A percentile compares a stretch with the other conserved stretches of the same genome.
These are phyloP conservation scores for Tolypocladium ophioglossoides DNA, from an alignment of 2,329 filamentous ascomycete genomes.

Conservation along the genomic window DNA sequence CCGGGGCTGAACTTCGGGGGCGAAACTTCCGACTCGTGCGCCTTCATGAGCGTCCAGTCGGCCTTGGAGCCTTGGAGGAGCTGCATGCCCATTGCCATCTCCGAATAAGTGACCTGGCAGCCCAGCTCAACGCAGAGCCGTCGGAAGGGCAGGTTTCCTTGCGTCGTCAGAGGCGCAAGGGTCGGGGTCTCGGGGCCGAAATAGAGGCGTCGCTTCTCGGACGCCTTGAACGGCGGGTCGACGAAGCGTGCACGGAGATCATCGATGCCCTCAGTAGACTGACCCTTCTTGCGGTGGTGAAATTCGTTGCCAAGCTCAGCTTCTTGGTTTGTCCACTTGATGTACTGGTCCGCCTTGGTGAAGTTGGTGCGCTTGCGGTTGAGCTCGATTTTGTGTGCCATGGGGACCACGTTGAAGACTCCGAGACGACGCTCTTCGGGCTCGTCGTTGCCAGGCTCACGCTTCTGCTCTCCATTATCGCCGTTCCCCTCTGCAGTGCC, in stretches of 20 bases:
- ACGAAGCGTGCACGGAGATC: conserved; percentile 71
- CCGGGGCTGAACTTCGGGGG: conserved; percentile 57
- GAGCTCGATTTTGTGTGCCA: conserved; percentile 62
- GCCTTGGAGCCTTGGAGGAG: conserved; percentile 80
- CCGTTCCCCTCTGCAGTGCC: conserved; percentile 2
- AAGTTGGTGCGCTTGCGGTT: conserved; percentile 61
- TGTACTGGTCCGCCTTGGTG: conserved; percentile 64
- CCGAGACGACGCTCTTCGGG: conserved; percentile 45
- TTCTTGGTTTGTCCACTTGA: conserved; percentile 66
- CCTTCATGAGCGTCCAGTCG: conserved; percentile 93
- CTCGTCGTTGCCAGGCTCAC: conserved; percentile 17
- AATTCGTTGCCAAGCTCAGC: conserved; percentile 26
- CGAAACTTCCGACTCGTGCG: conserved; percentile 70
- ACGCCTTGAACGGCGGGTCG: conserved; percentile 81
- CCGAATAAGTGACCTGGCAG: conserved; percentile 89
- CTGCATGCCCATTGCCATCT: conserved; percentile 92
- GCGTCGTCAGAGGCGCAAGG: conserved; percentile 89
- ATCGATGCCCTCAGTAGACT: conserved; percentile 35
- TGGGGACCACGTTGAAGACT: conserved; percentile 64
- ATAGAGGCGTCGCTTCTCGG: conserved; percentile 88
- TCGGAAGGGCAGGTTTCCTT: conserved; percentile 91
- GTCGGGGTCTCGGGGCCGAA: conserved; percentile 90
- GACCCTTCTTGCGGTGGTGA: conserved; percentile 30
- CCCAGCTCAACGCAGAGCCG: conserved; percentile 82
- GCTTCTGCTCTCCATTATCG: conserved; percentile 19